A percentile compares a stretch with the other conserved stretches of the same genome.
Evolutionary conservation across 2,329 filamentous ascomycete genomes (phyloP).

Genomic region (Lasiodiplodia sp.): DNA sequence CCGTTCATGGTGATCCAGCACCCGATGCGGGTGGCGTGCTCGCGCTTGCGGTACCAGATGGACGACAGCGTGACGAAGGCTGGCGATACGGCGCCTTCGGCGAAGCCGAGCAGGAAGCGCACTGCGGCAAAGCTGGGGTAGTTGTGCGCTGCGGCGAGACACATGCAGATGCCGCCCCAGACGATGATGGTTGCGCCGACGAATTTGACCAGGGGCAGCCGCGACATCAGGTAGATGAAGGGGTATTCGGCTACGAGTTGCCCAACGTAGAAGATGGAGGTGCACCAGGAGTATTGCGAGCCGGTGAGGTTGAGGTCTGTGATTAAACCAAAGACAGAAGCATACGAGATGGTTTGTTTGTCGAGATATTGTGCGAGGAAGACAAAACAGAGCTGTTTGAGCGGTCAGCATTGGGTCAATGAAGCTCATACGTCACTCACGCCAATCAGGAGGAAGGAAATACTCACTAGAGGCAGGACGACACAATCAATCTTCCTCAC

Average conservation of each 20-base stretch:
- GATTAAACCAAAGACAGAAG: constrained; percentile 56
- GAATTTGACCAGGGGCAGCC: constrained; percentile 58
- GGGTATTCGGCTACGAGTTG: constrained; percentile 61
- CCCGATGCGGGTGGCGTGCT: constrained; percentile 43
- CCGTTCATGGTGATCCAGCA: constrained; percentile 58
- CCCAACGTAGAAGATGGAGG: constrained; percentile 56
- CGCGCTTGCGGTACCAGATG: constrained; percentile 48
- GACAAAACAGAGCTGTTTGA: constrained; percentile 29
- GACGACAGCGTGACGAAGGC: constrained; percentile 64
- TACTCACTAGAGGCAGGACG: constrained; percentile 32
- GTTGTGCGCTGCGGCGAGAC: constrained; percentile 51
- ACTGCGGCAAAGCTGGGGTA: constrained; percentile 56
- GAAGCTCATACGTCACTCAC: background rate
- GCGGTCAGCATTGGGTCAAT: background rate
- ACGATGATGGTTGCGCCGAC: constrained; percentile 57
- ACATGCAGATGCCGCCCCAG: constrained; percentile 56
- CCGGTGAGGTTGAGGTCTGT: constrained; percentile 55
- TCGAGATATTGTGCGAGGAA: constrained; percentile 49
- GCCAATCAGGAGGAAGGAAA: background rate
- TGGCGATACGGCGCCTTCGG: constrained; percentile 65
- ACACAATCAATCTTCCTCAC: constrained; percentile 33
- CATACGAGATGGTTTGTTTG: constrained; percentile 60
- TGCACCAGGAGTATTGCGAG: constrained; percentile 59
- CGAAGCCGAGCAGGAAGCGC: constrained; percentile 72
- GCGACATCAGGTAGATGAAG: constrained; percentile 57